Base-by-base conservation (phyloP, 2,329 filamentous ascomycete genomes). In the Fragosphaeria purpurea region DNA sequence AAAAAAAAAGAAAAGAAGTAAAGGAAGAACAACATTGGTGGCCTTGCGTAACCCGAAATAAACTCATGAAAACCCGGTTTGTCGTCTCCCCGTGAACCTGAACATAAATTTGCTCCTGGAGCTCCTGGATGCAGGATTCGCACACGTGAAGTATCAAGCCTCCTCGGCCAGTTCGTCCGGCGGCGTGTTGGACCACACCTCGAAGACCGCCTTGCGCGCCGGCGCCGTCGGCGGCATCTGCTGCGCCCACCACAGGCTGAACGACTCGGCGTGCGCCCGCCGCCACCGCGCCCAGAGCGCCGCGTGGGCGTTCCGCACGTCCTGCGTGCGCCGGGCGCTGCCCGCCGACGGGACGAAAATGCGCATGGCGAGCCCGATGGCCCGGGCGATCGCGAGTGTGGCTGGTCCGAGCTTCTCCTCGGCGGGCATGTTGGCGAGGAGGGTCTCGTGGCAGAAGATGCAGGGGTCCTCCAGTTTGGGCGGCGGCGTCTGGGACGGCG, bases 221-320 rank as follows among this genome's bases (percentile, higher is more conserved):
- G 53, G 48, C n/a, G 46, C 46, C 1, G 56, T 51, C 1, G n/a
- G 35, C 10, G 56, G 56, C 41, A 44, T 11, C 41, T 55, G 54
- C 1, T 8, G 8, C 1, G 54, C 50, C 56, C 56, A 57, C 56
- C 54, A 56, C 10, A 33, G 2, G 4, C 46, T 42, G 44, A 56
- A 54, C 7, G 35, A 42, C 8, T 4, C 3, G 13, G 11, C 32
- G 31, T 50, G 35, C 7, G 22, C 32, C 22, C 48, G 30, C n/a
- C 48, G 40, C 53, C 54, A 53, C 11, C 22, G 39, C 35, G 48
- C 52, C 50, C 51, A 52, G 47, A 52, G 46, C 4, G 46, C 50
- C 5, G 39, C 41, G 3, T 50, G 41, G 6, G 12, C 6, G 35
- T 50, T 47, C 30, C 3, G 34, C 22, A 44, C 41, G 30, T 11